Evolutionary conservation across 2,329 filamentous ascomycete species (phyloP), one percentile per base, ranked within the genome.

Genomic region (Nemania serpens): DNA sequence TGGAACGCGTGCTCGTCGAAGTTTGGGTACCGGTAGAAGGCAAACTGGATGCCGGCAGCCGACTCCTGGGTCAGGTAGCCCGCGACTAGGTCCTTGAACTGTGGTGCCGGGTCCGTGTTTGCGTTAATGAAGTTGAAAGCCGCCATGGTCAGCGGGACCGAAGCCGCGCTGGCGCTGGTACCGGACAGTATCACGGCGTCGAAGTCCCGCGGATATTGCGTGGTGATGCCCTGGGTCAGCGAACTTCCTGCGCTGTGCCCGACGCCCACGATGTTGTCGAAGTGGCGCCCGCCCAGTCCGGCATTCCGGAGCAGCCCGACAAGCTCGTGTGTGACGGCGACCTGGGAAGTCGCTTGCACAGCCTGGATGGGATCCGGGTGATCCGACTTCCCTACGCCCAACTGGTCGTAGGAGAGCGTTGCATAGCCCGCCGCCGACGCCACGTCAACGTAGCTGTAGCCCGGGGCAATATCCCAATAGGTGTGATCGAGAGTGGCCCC

Each of bases 321-420:
- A 29, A 79, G 68, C n/a, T 66, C 50, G 58, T 77, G 73, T 4
- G 69, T 68, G 52, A 78, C 72, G 22, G 73, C 74, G 58, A 75
- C 68, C 58, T 79, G 73, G 22, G 77, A 55, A 18, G 71, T 67
- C 7, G 70, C 70, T 64, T 79, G 76, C 25, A 78, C 74, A 46
- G 71, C 68, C 42, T 75, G 68, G 47, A 76, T 66, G 11, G 75
- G 71, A 58, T 78, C 76, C 6, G 76, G 74, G 50, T 76, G 75
- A 46, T 71, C 68, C 22, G 75, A 78, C 9, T 59, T 59, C 1
- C 76, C 77, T 1, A 71, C 70, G 33, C 76, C 77, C 10, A 79
- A 73, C 51, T 77, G 76, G 65, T 79, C 77, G 68, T 78, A 78
- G 55, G 71, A 73, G 69, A 79, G 74, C 1, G 76, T 77, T 2